Base-by-base conservation (phyloP, 225 moss, liverwort and hornwort species). In the Sphagnum tenellum region DNA sequence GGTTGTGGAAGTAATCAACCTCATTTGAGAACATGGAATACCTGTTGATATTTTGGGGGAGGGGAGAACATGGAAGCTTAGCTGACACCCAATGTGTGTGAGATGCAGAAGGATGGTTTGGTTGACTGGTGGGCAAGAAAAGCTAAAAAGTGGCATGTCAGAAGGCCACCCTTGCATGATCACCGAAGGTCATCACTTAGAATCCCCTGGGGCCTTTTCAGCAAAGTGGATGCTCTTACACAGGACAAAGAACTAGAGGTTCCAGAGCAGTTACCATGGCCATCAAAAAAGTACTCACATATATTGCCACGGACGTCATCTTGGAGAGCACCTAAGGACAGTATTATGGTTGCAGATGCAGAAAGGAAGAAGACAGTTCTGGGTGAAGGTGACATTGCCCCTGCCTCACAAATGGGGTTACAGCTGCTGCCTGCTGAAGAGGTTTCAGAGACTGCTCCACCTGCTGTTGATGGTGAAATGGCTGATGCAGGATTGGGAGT, bases 101-200 rank as follows among this genome's bases (percentile, higher is more conserved):
- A 50, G 46, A 52, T 75, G 56, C n/a, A 84, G 83, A 75, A 0
- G 0, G 80, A 84, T 56, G 83, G 77, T 12, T 74, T 84, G 5
- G 65, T 68, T 49, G 83, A 84, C 66, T 84, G 83, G 83, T 55
- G 60, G 2, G 75, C 61, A 10, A 75, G 71, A 55, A 73, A 68
- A 55, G 62, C 50, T 3, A 0, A 4, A 67, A 76, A 64, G 46
- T 73, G 66, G 73, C 66, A 8, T 57, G 11, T 72, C 0, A 66
- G 63, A 50, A 66, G 48, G 62, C 44, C 2, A 65, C 64, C 64
- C 9, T 57, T 84, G 8, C 75, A 80, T 0, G 7, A 75, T 46
- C 83, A 84, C 58, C 58, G 77, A 55, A 80, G 67, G 50, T 74
- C 80, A 11, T 67, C 77, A 9, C 47, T 72, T 0, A 59, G 72